phyloP scores from a whole-genome alignment of 2,329 filamentous ascomycete species.

The Apiospora pterosperma region DNA sequence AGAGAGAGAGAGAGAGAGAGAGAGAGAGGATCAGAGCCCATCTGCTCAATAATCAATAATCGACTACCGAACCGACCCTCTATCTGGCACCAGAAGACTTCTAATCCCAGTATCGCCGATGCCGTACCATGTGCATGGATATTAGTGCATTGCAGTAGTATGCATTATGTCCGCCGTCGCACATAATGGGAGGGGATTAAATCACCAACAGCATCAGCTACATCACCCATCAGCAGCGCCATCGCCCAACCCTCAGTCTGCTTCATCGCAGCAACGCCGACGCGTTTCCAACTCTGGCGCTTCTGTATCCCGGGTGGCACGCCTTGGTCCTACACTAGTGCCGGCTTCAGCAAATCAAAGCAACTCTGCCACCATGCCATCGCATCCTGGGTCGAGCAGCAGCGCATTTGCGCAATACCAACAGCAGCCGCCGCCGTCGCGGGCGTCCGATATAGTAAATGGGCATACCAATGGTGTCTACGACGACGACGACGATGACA shows the following conservation, averaged over 20 bases:
- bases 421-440: neutral
- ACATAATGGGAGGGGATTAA: conserved; percentile 1
- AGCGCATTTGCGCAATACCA: neutral
- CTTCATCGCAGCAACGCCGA: neutral
- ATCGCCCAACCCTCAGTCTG: neutral
- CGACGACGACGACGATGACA: conserved; percentile 18
- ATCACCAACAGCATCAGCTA: neutral
- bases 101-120: neutral
- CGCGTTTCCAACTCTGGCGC: conserved; percentile 1
- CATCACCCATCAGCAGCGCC: neutral
- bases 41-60: neutral
- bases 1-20: neutral
- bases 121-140: neutral
- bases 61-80: neutral
- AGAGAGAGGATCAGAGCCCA: neutral
- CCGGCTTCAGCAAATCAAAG: neutral
- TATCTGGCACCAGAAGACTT: neutral
- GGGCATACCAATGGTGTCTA: conserved; percentile 9
- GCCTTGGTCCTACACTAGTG: neutral
- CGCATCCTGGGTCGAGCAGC: conserved; percentile 2
- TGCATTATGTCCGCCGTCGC: neutral
- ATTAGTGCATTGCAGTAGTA: neutral
- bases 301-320: neutral
- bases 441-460: neutral
- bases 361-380: neutral